phyloP scores from a whole-genome alignment of 768 basidiomycete species.

The Fomitopsis pulvina region DNA sequence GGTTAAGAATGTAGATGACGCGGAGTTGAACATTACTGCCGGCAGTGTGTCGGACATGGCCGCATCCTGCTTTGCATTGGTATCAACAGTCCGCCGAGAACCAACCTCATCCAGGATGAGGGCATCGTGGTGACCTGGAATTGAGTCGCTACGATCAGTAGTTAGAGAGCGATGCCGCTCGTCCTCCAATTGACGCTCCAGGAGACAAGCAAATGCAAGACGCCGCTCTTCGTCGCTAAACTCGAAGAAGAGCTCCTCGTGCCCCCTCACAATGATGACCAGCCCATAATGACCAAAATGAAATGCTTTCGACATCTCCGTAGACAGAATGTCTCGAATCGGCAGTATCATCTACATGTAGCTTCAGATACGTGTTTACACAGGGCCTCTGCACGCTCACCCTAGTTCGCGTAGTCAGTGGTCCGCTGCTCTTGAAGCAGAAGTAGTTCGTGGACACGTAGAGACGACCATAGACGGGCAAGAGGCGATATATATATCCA shows the following conservation, averaged over 20 bases:
- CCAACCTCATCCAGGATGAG: constrained; percentile 85
- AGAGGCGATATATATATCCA: constrained; percentile 80
- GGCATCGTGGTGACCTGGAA: constrained; percentile 58
- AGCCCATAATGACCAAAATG: constrained; percentile 89
- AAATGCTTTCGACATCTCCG: constrained; percentile 80
- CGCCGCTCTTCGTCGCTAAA: constrained; percentile 79
- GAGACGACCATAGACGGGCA: constrained; percentile 85
- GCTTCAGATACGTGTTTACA: background rate
- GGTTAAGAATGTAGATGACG: constrained; percentile 93
- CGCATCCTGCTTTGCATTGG: constrained; percentile 7
- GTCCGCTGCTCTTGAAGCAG: constrained; percentile 89
- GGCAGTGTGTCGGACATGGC: constrained; percentile 62
- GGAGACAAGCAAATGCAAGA: constrained; percentile 63
- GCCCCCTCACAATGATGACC: constrained; percentile 85
- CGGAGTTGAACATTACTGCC: constrained; percentile 94
- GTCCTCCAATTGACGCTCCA: constrained; percentile 80
- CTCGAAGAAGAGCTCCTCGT: constrained; percentile 97
- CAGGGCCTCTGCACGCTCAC: constrained; percentile 34
- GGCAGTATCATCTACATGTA: constrained; percentile 87
- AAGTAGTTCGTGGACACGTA: constrained; percentile 91
- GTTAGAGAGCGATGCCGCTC: constrained; percentile 42
- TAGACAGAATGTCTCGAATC: constrained; percentile 78
- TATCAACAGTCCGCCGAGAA: constrained; percentile 38
- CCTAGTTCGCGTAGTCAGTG: constrained; percentile 72
- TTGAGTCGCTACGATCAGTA: constrained; percentile 38